Conservation (phyloP, 768 basidiomycete genomes). For the Leccinum arenicola region DNA sequence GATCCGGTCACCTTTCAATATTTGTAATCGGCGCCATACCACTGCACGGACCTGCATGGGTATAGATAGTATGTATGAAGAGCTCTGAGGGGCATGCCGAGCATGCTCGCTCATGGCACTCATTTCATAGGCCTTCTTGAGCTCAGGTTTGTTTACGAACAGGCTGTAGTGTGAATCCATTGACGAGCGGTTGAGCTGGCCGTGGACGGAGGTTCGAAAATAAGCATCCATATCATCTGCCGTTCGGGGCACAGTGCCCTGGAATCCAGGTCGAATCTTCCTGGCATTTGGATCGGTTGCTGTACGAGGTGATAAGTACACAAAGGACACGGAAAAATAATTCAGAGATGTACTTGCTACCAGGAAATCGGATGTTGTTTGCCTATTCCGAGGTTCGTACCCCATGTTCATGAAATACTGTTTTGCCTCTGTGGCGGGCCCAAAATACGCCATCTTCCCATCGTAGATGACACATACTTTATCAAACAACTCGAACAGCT, state of each 20-base stretch:
- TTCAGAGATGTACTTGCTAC: slow-evolving; percentile 42
- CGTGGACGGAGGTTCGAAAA: slow-evolving; percentile 41
- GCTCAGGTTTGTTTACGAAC: slow-evolving; percentile 44
- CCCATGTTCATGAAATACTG: slow-evolving; percentile 22
- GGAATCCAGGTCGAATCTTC: slow-evolving; percentile 41
- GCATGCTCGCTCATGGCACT: slow-evolving; percentile 54
- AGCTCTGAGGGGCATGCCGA: slow-evolving; percentile 39
- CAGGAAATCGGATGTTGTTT: slow-evolving; percentile 61
- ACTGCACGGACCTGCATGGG: slow-evolving; percentile 44
- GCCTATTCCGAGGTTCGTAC: slow-evolving; percentile 50
- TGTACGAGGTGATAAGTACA: neutral
- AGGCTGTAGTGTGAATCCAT: slow-evolving; percentile 43
- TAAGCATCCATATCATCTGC: slow-evolving; percentile 55
- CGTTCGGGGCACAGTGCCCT: slow-evolving; percentile 44
- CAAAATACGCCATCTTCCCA: slow-evolving; percentile 11
- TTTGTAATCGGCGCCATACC: slow-evolving; percentile 43
- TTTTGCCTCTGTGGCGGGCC: slow-evolving; percentile 1
- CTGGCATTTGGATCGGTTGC: slow-evolving; percentile 64
- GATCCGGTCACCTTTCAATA: slow-evolving; percentile 40
- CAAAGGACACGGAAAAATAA: neutral
- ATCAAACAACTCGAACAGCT: slow-evolving; percentile 61
- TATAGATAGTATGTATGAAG: slow-evolving; percentile 45
- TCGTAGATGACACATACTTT: slow-evolving; percentile 25
- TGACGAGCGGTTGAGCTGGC: slow-evolving; percentile 43
- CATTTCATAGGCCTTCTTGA: slow-evolving; percentile 41